Percentiles rank a stretch among this genome's conserved stretches.
These are phyloP conservation scores for Candida ovalis DNA, from an alignment of 805 yeast genomes.

Conservation along the genomic window DNA sequence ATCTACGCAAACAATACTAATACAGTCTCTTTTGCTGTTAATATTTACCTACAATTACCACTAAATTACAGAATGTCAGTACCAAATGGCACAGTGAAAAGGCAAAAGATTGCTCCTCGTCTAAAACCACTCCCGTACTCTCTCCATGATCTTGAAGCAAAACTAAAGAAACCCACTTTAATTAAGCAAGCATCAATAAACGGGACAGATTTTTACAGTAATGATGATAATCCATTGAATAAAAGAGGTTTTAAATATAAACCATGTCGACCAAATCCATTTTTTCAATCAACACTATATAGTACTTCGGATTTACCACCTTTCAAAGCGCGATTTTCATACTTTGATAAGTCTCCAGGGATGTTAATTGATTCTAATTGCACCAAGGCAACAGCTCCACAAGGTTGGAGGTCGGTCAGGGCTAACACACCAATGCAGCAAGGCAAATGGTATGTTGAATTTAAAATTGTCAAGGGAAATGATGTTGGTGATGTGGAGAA, in stretches of 20 bases:
- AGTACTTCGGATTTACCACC: slow-evolving; percentile 75
- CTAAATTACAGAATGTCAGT: background rate
- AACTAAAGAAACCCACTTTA: slow-evolving; percentile 19
- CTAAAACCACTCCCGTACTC: slow-evolving; percentile 34
- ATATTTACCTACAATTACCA: background rate
- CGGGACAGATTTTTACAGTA: slow-evolving; percentile 33
- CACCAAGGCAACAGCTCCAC: slow-evolving; percentile 49
- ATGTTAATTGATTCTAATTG: slow-evolving; percentile 38
- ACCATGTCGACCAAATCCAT: slow-evolving; percentile 71
- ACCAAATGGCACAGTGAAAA: slow-evolving; percentile 1
- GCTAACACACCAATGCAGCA: slow-evolving; percentile 72
- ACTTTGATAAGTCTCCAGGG: slow-evolving; percentile 68
- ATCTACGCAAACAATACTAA: background rate
- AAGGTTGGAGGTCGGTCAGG: slow-evolving; percentile 80
- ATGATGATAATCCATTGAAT: slow-evolving; percentile 80
- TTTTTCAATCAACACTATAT: slow-evolving; percentile 54
- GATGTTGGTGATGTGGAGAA: slow-evolving; percentile 21
- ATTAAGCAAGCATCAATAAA: slow-evolving; percentile 10
- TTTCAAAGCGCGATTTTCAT: slow-evolving; percentile 49
- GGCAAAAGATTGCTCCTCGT: slow-evolving; percentile 24
- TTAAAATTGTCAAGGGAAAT: slow-evolving; percentile 40
- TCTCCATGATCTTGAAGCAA: slow-evolving; percentile 23
- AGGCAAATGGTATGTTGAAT: slow-evolving; percentile 81
- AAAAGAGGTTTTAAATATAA: slow-evolving; percentile 77
- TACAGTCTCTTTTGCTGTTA: background rate